A percentile compares a stretch with the other conserved stretches of the same genome.
These are phyloP conservation scores for Porogramme epimiltina DNA, from an alignment of 1,284 basidiomycete genomes.

Conservation along the genomic window DNA sequence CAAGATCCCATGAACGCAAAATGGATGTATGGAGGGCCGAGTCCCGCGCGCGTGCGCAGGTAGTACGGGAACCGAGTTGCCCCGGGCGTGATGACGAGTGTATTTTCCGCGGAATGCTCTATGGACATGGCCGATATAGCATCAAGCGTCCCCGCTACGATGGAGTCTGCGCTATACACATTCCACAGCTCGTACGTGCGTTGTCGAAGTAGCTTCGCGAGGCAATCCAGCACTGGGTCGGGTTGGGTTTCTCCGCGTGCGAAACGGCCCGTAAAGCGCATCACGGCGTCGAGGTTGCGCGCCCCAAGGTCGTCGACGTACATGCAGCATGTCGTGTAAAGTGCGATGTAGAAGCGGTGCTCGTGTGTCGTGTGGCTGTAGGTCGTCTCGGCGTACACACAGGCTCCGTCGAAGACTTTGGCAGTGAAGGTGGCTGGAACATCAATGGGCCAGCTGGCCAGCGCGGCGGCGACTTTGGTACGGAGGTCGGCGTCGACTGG, in stretches of 20 bases:
- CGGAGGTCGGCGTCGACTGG: conserved; percentile 3
- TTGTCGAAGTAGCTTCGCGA: conserved; percentile 8
- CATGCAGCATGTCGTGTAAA: conserved; percentile 14
- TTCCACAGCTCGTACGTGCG: conserved; percentile 15
- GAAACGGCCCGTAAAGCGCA: conserved; percentile 16
- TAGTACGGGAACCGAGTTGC: conserved; percentile 17
- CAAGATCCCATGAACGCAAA: conserved; percentile 16
- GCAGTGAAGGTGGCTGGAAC: conserved; percentile 1
- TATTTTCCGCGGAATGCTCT: conserved; percentile 10
- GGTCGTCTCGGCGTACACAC: conserved; percentile 10
- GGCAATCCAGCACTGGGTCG: conserved; percentile 10
- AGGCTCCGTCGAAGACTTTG: conserved; percentile 12
- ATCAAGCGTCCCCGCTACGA: conserved; percentile 17
- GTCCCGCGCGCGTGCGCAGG: conserved; percentile 14
- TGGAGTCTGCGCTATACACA: conserved; percentile 13
- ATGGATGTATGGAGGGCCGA: conserved; percentile 16
- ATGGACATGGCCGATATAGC: conserved; percentile 15
- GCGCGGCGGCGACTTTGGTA: neutral
- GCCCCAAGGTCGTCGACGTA: conserved; percentile 17
- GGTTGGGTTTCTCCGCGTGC: conserved; percentile 8
- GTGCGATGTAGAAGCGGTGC: conserved; percentile 13
- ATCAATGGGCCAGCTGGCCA: conserved; percentile 1
- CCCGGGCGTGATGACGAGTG: conserved; percentile 6
- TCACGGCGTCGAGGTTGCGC: conserved; percentile 6
- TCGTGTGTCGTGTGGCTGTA: conserved; percentile 12